Evolutionary conservation across 2,329 filamentous ascomycete genomes (phyloP).

Genomic region (Ceratocystis eucalypticola): DNA sequence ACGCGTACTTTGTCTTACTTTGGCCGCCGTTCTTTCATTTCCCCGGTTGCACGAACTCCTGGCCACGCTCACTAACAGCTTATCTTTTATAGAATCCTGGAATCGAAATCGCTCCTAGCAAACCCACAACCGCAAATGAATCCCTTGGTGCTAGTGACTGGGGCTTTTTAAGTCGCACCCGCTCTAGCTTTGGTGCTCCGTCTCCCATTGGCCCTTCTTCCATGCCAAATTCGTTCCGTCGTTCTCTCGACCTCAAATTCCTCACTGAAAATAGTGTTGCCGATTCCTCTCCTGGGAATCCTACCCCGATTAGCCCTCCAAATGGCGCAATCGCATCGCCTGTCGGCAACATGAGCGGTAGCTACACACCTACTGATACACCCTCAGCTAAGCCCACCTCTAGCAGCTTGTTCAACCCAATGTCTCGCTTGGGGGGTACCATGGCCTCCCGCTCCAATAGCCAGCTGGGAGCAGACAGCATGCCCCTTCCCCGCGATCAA

Average conservation of each 20-base stretch:
- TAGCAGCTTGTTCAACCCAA: conserved; percentile 14
- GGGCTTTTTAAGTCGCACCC: conserved; percentile 13
- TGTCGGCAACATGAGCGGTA: conserved; percentile 13
- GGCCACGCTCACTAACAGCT: not conserved
- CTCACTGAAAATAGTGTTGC: conserved; percentile 31
- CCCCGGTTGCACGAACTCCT: not conserved
- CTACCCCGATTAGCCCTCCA: conserved; percentile 18
- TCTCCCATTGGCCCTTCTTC: conserved; percentile 16
- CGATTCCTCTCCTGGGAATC: conserved; percentile 7
- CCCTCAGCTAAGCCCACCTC: not conserved
- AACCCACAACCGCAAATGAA: conserved; percentile 27
- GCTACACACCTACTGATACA: conserved; percentile 9
- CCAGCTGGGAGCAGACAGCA: conserved; percentile 13
- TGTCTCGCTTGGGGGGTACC: conserved; percentile 13
- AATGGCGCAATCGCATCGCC: conserved; percentile 15
- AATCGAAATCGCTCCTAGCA: conserved; percentile 27
- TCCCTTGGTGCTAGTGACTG: conserved; percentile 27
- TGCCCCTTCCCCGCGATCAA: conserved; percentile 10
- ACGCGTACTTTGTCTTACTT: conserved; percentile 6
- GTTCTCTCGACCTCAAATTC: conserved; percentile 45
- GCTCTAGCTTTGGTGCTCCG: conserved; percentile 12
- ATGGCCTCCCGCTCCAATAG: conserved; percentile 13
- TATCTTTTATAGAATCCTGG: conserved; percentile 2
- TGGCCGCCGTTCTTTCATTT: not conserved
- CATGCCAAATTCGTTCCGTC: conserved; percentile 30